Conservation (phyloP, 1,284 basidiomycete species). For the Ustilago xerochloae region DNA sequence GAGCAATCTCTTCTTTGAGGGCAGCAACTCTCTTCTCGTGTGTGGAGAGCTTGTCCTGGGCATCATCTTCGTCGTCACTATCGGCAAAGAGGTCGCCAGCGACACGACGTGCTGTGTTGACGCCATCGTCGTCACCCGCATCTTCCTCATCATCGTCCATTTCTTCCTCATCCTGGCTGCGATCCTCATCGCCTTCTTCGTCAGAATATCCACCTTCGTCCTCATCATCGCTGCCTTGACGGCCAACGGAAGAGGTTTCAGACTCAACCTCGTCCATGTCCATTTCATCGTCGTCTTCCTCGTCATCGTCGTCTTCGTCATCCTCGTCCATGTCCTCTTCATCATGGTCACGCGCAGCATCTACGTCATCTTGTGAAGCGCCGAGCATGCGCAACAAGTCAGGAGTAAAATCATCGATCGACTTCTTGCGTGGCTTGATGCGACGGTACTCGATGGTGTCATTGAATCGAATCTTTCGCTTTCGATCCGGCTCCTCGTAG, state of each 20-base stretch:
- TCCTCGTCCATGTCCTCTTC: constrained; percentile 27
- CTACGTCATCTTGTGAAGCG: constrained; percentile 18
- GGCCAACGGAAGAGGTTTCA: constrained; percentile 39
- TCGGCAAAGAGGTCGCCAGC: constrained; percentile 73
- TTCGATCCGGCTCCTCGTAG: constrained; percentile 44
- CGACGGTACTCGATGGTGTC: constrained; percentile 83
- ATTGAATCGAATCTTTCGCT: constrained; percentile 75
- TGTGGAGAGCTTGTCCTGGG: constrained; percentile 68
- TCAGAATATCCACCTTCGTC: constrained; percentile 46
- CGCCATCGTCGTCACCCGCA: constrained; percentile 43
- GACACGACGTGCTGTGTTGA: constrained; percentile 71
- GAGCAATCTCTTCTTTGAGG: constrained; percentile 72
- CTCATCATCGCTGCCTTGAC: constrained; percentile 49
- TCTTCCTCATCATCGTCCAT: constrained; percentile 65
- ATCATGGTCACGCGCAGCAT: constrained; percentile 26
- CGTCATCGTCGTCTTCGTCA: constrained; percentile 23
- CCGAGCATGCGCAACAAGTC: constrained; percentile 44
- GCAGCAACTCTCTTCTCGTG: constrained; percentile 72
- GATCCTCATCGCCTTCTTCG: constrained; percentile 57
- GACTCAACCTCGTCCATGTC: constrained; percentile 55
- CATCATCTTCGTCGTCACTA: constrained; percentile 70
- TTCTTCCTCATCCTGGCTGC: constrained; percentile 39
- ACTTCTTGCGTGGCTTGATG: constrained; percentile 56
- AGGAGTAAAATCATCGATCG: constrained; percentile 37
- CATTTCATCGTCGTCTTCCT: constrained; percentile 68